Conservation (phyloP, 768 basidiomycete species). For the Crucibulum laeve region DNA sequence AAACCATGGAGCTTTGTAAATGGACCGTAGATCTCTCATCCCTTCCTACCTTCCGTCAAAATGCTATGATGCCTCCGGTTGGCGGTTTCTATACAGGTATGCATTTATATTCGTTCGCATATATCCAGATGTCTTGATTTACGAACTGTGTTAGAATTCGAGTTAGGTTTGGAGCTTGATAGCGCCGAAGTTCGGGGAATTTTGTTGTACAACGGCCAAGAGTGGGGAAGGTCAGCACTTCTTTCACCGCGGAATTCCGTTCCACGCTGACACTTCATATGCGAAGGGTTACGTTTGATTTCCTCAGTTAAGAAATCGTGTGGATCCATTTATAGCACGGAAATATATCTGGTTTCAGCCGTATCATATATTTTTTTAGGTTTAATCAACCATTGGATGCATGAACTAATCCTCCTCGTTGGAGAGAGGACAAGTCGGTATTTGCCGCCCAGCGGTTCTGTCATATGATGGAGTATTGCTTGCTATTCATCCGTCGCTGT, state of each 20-base stretch:
- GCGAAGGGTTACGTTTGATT: slow-evolving; percentile 45
- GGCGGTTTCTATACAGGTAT: slow-evolving; percentile 79
- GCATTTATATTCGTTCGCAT: slow-evolving; percentile 11
- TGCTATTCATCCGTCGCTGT: slow-evolving; percentile 17
- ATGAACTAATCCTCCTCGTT: slow-evolving; percentile 2
- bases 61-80: slow-evolving; percentile 49
- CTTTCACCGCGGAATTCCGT: slow-evolving; percentile 2
- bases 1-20: slow-evolving; percentile 70
- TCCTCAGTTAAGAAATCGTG: slow-evolving; percentile 27
- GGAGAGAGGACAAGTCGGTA: not conserved
- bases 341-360: slow-evolving; percentile 8
- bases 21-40: slow-evolving; percentile 85
- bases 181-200: slow-evolving; percentile 85
- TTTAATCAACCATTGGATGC: too few species aligned
- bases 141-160: slow-evolving; percentile 54
- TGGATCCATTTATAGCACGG: slow-evolving; percentile 3
- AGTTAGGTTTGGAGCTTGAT: slow-evolving; percentile 79
- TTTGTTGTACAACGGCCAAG: slow-evolving; percentile 66
- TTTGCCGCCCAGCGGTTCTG: not conserved
- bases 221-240: slow-evolving; percentile 70
- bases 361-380: too few species aligned
- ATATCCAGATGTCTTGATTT: slow-evolving; percentile 1
- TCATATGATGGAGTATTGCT: slow-evolving; percentile 10
- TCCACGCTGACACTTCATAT: slow-evolving; percentile 1
- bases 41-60: slow-evolving; percentile 74